A percentile compares a stretch with the other conserved stretches of the same genome.
phyloP scores from a whole-genome alignment of 2,329 filamentous ascomycete genomes.

The Ascocoryne sarcoides region DNA sequence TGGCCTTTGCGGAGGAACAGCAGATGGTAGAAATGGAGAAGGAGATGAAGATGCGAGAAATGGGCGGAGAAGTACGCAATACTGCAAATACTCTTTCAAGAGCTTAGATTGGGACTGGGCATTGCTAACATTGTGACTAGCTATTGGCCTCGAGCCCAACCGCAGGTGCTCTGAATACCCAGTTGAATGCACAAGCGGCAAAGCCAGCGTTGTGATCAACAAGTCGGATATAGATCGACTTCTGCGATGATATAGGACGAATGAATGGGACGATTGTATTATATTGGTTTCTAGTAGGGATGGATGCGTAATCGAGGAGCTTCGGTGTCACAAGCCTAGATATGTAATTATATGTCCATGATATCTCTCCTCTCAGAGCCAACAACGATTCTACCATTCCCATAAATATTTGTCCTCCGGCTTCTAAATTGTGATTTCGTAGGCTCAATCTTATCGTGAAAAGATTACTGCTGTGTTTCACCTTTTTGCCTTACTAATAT shows the following conservation, averaged over 20 bases:
- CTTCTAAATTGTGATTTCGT: too few species aligned
- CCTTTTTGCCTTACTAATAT: too few species aligned
- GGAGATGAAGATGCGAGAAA: slow-evolving; percentile 92
- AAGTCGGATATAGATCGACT: slow-evolving; percentile 7
- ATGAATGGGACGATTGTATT: slow-evolving; percentile 17
- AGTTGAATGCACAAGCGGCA: slow-evolving; percentile 21
- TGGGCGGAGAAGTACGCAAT: slow-evolving; percentile 61
- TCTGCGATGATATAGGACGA: slow-evolving; percentile 5
- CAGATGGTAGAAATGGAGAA: slow-evolving; percentile 96
- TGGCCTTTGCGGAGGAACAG: slow-evolving; percentile 93
- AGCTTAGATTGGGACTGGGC: not conserved
- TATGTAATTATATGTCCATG: slow-evolving; percentile 29
- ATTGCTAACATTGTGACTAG: slow-evolving; percentile 14
- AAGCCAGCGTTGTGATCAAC: slow-evolving; percentile 27
- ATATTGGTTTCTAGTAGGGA: slow-evolving; percentile 21
- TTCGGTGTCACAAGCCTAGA: slow-evolving; percentile 18
- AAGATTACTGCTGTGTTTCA: too few species aligned
- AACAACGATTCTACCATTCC: slow-evolving; percentile 8
- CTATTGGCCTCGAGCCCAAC: slow-evolving; percentile 20
- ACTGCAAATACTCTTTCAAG: not conserved
- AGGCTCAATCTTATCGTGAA: too few species aligned
- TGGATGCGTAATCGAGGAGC: slow-evolving; percentile 15
- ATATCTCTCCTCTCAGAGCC: slow-evolving; percentile 25
- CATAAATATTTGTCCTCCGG: too few species aligned
- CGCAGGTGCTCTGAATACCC: slow-evolving; percentile 20